phyloP scores from a whole-genome alignment of 2,329 filamentous ascomycete species.

The Verticillium tricorpus region DNA sequence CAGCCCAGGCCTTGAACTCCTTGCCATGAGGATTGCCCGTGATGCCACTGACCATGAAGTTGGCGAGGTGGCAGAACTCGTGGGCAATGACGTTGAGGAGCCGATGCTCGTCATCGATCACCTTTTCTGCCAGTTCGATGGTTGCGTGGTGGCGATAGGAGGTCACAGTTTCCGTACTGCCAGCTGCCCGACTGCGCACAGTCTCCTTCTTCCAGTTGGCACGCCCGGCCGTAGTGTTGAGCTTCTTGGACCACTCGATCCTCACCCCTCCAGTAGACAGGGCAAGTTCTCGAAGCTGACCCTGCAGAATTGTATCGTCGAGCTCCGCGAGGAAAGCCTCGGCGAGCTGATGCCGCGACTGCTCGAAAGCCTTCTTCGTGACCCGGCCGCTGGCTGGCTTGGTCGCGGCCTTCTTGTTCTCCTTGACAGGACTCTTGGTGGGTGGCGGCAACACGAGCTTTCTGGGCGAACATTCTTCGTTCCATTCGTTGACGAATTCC shows the following conservation, averaged over 20 bases:
- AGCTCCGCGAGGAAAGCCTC: slow-evolving; percentile 62
- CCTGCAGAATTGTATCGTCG: slow-evolving; percentile 59
- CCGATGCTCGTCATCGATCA: slow-evolving; percentile 72
- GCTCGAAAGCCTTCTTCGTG: slow-evolving; percentile 46
- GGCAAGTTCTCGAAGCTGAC: slow-evolving; percentile 54
- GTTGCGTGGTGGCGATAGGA: slow-evolving; percentile 55
- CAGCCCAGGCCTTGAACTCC: slow-evolving; percentile 75
- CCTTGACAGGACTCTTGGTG: slow-evolving; percentile 21
- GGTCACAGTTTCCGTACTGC: slow-evolving; percentile 17
- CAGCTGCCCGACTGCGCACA: slow-evolving; percentile 26
- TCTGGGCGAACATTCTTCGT: slow-evolving; percentile 54
- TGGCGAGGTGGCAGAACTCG: slow-evolving; percentile 92
- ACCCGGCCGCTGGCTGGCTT: slow-evolving; percentile 19
- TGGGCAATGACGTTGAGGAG: slow-evolving; percentile 91
- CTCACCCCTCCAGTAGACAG: slow-evolving; percentile 64
- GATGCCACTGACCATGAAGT: slow-evolving; percentile 79
- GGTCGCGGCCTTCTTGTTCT: background rate
- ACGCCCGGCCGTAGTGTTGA: slow-evolving; percentile 74
- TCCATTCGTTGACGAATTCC: slow-evolving; percentile 57
- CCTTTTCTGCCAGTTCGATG: slow-evolving; percentile 85
- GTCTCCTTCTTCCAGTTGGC: slow-evolving; percentile 67
- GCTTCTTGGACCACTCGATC: slow-evolving; percentile 70
- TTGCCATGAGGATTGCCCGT: slow-evolving; percentile 75
- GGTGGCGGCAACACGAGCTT: slow-evolving; percentile 28
- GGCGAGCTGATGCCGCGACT: slow-evolving; percentile 58